phyloP scores from a whole-genome alignment of 257 asterid genomes.

The Echium plantagineum region DNA sequence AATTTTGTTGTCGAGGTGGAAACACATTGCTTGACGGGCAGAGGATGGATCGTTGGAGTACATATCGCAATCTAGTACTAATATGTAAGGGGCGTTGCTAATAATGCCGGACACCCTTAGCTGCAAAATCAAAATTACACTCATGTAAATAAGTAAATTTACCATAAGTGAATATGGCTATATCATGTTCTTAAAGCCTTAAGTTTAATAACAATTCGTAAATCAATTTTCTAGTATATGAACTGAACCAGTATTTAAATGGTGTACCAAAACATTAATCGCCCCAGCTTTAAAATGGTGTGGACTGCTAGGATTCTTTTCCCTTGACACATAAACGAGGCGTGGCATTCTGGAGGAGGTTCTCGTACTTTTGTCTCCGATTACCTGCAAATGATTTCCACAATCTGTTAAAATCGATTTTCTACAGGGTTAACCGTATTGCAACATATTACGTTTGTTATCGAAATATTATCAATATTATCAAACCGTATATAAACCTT shows the following conservation, averaged over 20 bases:
- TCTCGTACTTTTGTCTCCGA: constrained; percentile 14
- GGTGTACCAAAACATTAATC: constrained; percentile 45
- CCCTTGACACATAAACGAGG: constrained; percentile 55
- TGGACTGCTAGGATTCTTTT: constrained; percentile 42
- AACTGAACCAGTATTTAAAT: neutral
- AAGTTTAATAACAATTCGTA: neutral
- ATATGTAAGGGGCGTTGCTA: constrained; percentile 63
- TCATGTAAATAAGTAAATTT: too few relatives aligned
- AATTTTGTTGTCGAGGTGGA: constrained; percentile 26
- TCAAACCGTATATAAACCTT: too few relatives aligned
- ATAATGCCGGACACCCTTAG: constrained; percentile 45
- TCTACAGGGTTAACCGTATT: too few relatives aligned
- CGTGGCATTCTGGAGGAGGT: constrained; percentile 26
- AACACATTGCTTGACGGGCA: constrained; percentile 48
- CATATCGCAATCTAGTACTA: constrained; percentile 46
- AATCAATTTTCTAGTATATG: neutral
- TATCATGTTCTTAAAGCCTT: too few relatives aligned
- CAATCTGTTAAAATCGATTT: too few relatives aligned
- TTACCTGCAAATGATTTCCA: constrained; percentile 24
- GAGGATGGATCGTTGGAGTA: constrained; percentile 34
- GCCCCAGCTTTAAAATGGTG: constrained; percentile 88
- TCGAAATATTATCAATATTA: too few relatives aligned
- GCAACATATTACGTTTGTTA: too few relatives aligned
- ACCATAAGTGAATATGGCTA: too few relatives aligned
- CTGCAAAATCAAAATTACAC: constrained; percentile 21